These are phyloP conservation scores for Bauhinia variegata DNA, from an alignment of 306 rosid species.

Conservation along the genomic window DNA sequence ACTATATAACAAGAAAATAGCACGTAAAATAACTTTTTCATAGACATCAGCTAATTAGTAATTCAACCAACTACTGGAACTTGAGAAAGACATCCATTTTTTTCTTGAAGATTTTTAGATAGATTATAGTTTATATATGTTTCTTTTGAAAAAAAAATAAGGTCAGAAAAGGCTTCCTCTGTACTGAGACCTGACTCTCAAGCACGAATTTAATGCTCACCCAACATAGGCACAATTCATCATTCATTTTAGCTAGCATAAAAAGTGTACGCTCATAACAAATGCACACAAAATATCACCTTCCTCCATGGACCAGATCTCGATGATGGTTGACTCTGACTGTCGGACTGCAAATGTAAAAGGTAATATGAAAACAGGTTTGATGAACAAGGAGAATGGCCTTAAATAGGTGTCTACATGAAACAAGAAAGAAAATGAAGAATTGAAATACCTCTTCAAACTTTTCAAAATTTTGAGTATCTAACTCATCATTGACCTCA, in stretches of 20 bases:
- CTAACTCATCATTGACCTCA: conserved; percentile 93
- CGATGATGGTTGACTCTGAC: conserved; percentile 62
- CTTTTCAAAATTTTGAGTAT: conserved; percentile 96
- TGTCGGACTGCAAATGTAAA: conserved; percentile 65
- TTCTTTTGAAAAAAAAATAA: conserved; percentile 1
- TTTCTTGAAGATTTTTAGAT: conserved; percentile 16
- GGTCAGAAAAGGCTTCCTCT: not conserved
- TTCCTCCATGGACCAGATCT: conserved; percentile 95
- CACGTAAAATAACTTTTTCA: not conserved
- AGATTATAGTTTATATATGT: not conserved
- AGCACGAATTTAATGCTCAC: not conserved
- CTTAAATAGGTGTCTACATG: conserved; percentile 19
- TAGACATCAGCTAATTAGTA: conserved; percentile 16
- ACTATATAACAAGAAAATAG: conserved; percentile 10
- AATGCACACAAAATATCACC: conserved; percentile 60
- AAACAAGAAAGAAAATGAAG: conserved; percentile 29
- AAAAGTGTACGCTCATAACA: conserved; percentile 21
- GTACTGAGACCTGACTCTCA: conserved; percentile 17
- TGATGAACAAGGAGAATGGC: conserved; percentile 28
- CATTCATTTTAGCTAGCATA: conserved; percentile 23
- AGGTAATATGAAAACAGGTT: conserved; percentile 34
- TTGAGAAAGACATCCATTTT: conserved; percentile 10
- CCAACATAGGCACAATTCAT: not conserved
- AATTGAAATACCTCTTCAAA: conserved; percentile 80
- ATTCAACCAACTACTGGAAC: conserved; percentile 17